Percentiles rank a stretch among this genome's conserved stretches.
Evolutionary conservation across 495 filamentous ascomycete genomes (phyloP).

Genomic region (Ramalina peruviana): DNA sequence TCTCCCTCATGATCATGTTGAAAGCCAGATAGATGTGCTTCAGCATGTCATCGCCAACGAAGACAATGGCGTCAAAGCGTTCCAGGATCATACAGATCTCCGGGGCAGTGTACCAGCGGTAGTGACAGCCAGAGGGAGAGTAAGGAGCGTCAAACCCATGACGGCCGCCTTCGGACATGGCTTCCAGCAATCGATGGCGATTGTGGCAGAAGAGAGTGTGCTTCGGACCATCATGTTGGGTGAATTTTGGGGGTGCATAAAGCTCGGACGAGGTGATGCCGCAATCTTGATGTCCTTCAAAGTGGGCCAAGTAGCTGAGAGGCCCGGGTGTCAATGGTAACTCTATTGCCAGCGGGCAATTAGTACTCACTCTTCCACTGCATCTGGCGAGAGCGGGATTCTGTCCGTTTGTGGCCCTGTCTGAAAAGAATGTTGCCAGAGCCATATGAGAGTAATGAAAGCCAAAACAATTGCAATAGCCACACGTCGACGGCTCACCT

Average conservation of each 20-base stretch:
- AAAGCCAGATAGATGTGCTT: constrained; percentile 32
- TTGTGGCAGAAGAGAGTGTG: constrained; percentile 23
- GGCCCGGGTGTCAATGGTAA: constrained; percentile 4
- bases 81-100: constrained; percentile 38
- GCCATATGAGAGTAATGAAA: constrained; percentile 6
- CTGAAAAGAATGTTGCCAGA: not conserved
- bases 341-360: not conserved
- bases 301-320: constrained; percentile 29
- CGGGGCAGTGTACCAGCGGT: constrained; percentile 30
- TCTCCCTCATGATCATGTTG: constrained; percentile 33
- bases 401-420: constrained; percentile 8
- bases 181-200: constrained; percentile 26
- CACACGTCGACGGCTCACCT: no score
- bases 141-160: constrained; percentile 34
- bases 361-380: constrained; percentile 12
- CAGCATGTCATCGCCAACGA: constrained; percentile 33
- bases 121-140: constrained; percentile 26
- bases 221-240: constrained; percentile 8
- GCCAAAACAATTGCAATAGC: constrained; percentile 3
- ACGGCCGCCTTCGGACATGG: constrained; percentile 33
- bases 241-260: constrained; percentile 23
- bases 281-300: constrained; percentile 31
- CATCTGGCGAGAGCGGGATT: constrained; percentile 9
- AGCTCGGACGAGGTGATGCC: constrained; percentile 29
- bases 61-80: constrained; percentile 31